These are phyloP conservation scores for Saturnispora mendoncae DNA, from an alignment of 805 yeast genomes.

Conservation along the genomic window DNA sequence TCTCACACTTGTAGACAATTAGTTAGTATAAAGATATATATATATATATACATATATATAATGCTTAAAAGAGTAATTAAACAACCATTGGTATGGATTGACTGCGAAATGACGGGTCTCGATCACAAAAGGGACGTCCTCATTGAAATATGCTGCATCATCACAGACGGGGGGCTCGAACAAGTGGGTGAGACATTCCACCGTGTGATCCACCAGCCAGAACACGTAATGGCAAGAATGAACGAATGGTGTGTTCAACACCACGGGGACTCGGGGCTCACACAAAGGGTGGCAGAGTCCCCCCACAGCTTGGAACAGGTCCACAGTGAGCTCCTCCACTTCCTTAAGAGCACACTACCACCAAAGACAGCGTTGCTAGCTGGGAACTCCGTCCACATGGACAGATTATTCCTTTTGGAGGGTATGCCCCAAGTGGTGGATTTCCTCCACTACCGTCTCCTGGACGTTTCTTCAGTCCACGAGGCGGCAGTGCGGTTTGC, in stretches of 20 bases:
- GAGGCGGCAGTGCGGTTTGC: slow-evolving; percentile 49
- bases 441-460: slow-evolving; percentile 59
- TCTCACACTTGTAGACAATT: too few relatives aligned
- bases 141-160: slow-evolving; percentile 83
- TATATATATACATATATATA: too few relatives aligned
- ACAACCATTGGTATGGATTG: slow-evolving; percentile 77
- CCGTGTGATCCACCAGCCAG: slow-evolving; percentile 64
- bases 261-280: slow-evolving; percentile 73
- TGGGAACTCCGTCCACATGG: slow-evolving; percentile 92
- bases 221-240: slow-evolving; percentile 60
- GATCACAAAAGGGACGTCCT: slow-evolving; percentile 73
- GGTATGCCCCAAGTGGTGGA: slow-evolving; percentile 74
- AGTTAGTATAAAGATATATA: too few relatives aligned
- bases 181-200: slow-evolving; percentile 63
- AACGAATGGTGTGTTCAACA: slow-evolving; percentile 80
- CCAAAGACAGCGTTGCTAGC: slow-evolving; percentile 66
- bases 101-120: slow-evolving; percentile 97
- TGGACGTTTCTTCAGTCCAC: slow-evolving; percentile 83
- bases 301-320: slow-evolving; percentile 49
- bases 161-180: slow-evolving; percentile 77
- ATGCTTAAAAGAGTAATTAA: not conserved
- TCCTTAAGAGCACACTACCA: slow-evolving; percentile 49
- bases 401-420: slow-evolving; percentile 68
- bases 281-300: slow-evolving; percentile 55
- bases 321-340: slow-evolving; percentile 52